Evolutionary conservation across 306 rosid genomes (phyloP).

Genomic region (Vigna reflexopilosa): DNA sequence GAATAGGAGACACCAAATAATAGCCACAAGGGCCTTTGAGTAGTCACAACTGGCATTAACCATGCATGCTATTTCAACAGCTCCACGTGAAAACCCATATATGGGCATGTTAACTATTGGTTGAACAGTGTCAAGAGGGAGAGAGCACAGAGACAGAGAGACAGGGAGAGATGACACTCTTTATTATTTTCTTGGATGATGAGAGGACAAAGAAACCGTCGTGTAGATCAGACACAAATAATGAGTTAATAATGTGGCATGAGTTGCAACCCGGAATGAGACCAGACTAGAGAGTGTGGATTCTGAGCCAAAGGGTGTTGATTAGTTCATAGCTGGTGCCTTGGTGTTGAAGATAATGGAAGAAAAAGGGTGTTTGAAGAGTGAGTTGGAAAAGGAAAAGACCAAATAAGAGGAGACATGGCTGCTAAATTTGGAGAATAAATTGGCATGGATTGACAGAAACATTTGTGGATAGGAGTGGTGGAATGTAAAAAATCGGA

Average conservation of each 20-base stretch:
- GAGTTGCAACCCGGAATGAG: conserved; percentile 36
- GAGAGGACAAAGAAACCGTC: conserved; percentile 40
- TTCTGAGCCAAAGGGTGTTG: conserved; percentile 3
- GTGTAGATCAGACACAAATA: conserved; percentile 25
- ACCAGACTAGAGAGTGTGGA: conserved; percentile 39
- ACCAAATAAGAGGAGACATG: conserved; percentile 40
- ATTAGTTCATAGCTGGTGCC: conserved; percentile 12
- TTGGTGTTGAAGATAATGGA: conserved; percentile 42
- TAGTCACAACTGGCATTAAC: conserved; percentile 72
- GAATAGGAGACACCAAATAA: conserved; percentile 58
- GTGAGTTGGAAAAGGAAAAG: conserved; percentile 43
- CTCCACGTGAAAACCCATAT: conserved; percentile 54
- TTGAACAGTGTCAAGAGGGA: not conserved
- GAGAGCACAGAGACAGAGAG: conserved; percentile 21
- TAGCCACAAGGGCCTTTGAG: conserved; percentile 65
- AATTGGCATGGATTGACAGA: conserved; percentile 55
- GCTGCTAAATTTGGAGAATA: conserved; percentile 63
- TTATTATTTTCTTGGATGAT: not conserved
- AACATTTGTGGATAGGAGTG: conserved; percentile 59
- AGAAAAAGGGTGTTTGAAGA: conserved; percentile 42
- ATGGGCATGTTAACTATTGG: conserved; percentile 59
- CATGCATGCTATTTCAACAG: conserved; percentile 62
- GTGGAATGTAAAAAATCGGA: conserved; percentile 1
- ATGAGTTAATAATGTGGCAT: conserved; percentile 19
- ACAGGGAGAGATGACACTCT: conserved; percentile 24